A percentile compares a stretch with the other conserved stretches of the same genome.
Evolutionary conservation across 768 basidiomycete genomes (phyloP).

Genomic region (Leccinum aurantiacum): DNA sequence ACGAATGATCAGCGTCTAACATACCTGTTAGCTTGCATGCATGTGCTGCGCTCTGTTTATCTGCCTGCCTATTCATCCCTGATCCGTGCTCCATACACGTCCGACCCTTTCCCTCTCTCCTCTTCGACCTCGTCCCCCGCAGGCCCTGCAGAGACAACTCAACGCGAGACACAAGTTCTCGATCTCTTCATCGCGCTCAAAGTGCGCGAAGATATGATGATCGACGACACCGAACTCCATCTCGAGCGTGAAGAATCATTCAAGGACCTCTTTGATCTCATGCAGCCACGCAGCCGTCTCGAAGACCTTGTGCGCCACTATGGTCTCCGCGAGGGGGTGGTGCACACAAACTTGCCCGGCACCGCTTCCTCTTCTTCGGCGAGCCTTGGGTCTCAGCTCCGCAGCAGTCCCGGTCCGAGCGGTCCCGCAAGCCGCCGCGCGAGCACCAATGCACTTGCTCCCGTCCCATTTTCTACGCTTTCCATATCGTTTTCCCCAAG

Average conservation of each 20-base stretch:
- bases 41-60: constrained; percentile 75
- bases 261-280: constrained; percentile 76
- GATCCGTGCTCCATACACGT: constrained; percentile 67
- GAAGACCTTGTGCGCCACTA: constrained; percentile 66
- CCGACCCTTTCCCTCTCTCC: constrained; percentile 72
- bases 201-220: constrained; percentile 75
- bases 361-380: constrained; percentile 4
- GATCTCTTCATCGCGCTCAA: constrained; percentile 81
- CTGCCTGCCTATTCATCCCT: constrained; percentile 57
- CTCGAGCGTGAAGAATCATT: constrained; percentile 74
- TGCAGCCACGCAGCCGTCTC: constrained; percentile 70
- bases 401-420: constrained; percentile 12
- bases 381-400: neutral
- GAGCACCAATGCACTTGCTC: neutral
- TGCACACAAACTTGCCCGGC: constrained; percentile 16
- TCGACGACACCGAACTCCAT: constrained; percentile 72
- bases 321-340: constrained; percentile 41
- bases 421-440: constrained; percentile 1
- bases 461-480: constrained; percentile 38
- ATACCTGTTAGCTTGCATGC: constrained; percentile 62
- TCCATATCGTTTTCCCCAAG: constrained; percentile 42
- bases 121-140: constrained; percentile 26
- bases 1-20: constrained; percentile 2
- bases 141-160: constrained; percentile 44
- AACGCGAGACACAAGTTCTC: constrained; percentile 73